Evolutionary conservation across 768 basidiomycete species (phyloP).

Genomic region (Dioszegia crocea): DNA sequence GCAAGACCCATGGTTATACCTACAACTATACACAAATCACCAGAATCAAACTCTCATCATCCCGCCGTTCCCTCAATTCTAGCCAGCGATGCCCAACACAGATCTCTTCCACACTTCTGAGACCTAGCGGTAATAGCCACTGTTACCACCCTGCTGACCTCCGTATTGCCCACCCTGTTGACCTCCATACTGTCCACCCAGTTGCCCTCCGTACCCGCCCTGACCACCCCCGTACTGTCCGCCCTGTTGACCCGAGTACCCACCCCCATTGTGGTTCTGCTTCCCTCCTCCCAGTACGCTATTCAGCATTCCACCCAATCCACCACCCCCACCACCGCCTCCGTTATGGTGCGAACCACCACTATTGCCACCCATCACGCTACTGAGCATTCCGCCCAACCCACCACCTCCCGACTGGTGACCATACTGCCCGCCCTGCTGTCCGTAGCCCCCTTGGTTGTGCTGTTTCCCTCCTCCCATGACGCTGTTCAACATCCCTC

Average conservation of each 20-base stretch:
- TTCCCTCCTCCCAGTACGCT: background rate
- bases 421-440: conserved; percentile 3
- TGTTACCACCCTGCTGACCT: background rate
- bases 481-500: conserved; percentile 17
- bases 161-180: background rate
- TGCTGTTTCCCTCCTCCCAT: conserved; percentile 9
- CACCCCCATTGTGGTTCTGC: conserved; percentile 6
- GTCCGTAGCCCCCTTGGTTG: conserved; percentile 15
- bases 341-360: too few species aligned
- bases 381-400: too few species aligned
- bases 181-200: background rate
- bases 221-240: background rate
- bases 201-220: background rate
- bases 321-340: conserved; percentile 3
- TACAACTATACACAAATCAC: too few species aligned
- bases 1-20: too few species aligned
- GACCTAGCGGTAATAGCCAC: background rate
- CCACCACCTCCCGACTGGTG: conserved; percentile 1
- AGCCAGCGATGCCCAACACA: background rate
- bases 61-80: too few species aligned
- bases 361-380: too few species aligned
- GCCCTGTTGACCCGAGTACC: background rate
- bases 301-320: conserved; percentile 7
- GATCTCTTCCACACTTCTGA: background rate
- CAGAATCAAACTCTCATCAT: background rate